Base-by-base conservation (phyloP, 805 yeast genomes). In the Tetrapisispora taiwanensis region DNA sequence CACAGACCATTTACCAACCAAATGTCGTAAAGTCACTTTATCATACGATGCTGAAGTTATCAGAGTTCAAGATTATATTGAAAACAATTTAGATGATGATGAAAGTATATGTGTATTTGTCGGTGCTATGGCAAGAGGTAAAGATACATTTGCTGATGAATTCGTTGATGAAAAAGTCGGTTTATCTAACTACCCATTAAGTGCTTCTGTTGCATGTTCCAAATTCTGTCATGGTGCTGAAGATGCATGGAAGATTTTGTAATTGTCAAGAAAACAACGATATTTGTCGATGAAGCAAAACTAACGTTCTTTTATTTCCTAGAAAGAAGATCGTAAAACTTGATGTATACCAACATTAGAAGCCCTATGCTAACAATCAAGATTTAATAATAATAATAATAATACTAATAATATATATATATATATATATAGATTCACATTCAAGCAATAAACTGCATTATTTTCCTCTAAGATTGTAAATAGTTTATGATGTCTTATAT, bases 71-170 rank as follows among this genome's bases (percentile, higher is more conserved):
- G 95, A 89, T 59, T 89, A 86, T 62, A 89, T 89, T 33, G 52
- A 56, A 34, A 37, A 37, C 17, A 81, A 81, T 46, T 70, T 92
- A 54, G 95, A 79, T 54, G 80, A 78, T 2, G 95, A 86, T 59
- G 96, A 92, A 69, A 84, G 95, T 60, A 81, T 92, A 54, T 92
- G 98, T 73, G 97, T 92, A 24, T 92, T 92, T 66, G 97, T 92
- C 39, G 98, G 98, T 61, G 95, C 98, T 39, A 92, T 92, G 96
- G 98, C 98, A 18, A 81, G 97, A 65, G 98, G 98, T 59, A 84
- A 83, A 62, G 98, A 92, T 67, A 88, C 80, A 55, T 92, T 92
- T 66, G 98, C 98, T 20, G 98, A 92, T 65, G 97, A 89, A 65
- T 90, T 66, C 59, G 95, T 90, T 36, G 97, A 92, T 63, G 97